Base-by-base conservation (phyloP, 768 basidiomycete species). In the Suillus brevipes region DNA sequence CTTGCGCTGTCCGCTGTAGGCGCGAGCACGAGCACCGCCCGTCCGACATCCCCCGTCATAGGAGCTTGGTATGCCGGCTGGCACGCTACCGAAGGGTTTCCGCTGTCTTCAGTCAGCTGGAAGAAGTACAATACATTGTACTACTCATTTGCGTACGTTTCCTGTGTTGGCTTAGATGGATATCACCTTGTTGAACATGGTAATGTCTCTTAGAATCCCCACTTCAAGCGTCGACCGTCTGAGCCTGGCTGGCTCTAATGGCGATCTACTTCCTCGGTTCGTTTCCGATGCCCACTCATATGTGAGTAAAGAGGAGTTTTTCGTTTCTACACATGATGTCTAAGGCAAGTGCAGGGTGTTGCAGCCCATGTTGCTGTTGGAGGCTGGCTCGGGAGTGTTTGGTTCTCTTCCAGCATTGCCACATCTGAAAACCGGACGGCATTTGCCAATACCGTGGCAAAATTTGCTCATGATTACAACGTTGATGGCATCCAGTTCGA, bases 401-500 rank as follows among this genome's bases (percentile, higher is more conserved):
- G 78, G 74, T 89, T 83, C 74, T 88, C 87, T 1, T 74, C 77
- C 2, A 78, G 79, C 52, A 82, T 88, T 13, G 81, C 78, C 25
- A 83, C 81, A 6, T 70, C 81, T 0, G 71, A 74, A 45, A 86
- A 86, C 71, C 81, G 87, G 53, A 85, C 85, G 0, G 76, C 81
- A 9, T 88, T 89, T 66, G 84, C 84, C 20, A 79, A 80, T 65
- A 79, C 87, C 5, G 72, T 88, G 53, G 73, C 79, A 20, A 72
- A 76, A 31, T 72, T 87, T 52, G 83, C 81, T 23, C 69, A 79
- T 23, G 71, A 80, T 62, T 88, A 86, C 68, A 66, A 80, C 0
- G 73, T 89, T 3, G 85, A 87, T 69, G 86, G 86, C 6, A 72
- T 88, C 49, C 85, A 88, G 65, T 84, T 88, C 65, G 87, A 87